A percentile compares a stretch with the other conserved stretches of the same genome.
Conservation (phyloP, 495 filamentous ascomycete genomes). For the Symbiotaphrina buchneri region DNA sequence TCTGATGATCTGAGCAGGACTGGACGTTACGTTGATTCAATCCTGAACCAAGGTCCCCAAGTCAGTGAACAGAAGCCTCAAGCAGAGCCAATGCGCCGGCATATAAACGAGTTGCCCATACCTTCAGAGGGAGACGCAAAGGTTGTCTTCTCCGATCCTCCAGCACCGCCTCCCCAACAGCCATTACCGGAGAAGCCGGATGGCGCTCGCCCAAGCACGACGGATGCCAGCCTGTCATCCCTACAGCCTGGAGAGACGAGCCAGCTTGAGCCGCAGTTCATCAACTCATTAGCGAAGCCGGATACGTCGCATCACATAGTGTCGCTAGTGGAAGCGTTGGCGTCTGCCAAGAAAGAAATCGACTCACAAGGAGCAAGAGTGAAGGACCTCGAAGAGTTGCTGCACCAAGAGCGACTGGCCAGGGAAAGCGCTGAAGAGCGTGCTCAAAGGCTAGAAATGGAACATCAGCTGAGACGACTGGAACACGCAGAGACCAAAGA, state of each 20-base stretch:
- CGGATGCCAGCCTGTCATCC: slow-evolving; percentile 22
- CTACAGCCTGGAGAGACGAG: slow-evolving; percentile 59
- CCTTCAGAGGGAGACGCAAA: slow-evolving; percentile 27
- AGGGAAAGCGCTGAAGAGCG: slow-evolving; percentile 66
- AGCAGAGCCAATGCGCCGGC: slow-evolving; percentile 6
- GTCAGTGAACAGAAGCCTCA: too few relatives aligned
- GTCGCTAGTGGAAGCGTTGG: slow-evolving; percentile 60
- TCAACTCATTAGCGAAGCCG: slow-evolving; percentile 21
- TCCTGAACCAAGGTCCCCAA: slow-evolving; percentile 50
- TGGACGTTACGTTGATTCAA: slow-evolving; percentile 50
- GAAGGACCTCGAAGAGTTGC: slow-evolving; percentile 56
- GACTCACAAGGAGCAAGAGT: slow-evolving; percentile 57
- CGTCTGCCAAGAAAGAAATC: slow-evolving; percentile 57
- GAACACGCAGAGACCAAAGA: too few relatives aligned
- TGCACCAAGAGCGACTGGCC: slow-evolving; percentile 59
- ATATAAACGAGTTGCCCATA: too few relatives aligned
- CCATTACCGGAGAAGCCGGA: slow-evolving; percentile 81
- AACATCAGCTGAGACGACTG: too few relatives aligned
- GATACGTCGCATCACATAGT: slow-evolving; percentile 48
- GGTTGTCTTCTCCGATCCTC: slow-evolving; percentile 66
- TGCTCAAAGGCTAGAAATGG: slow-evolving; percentile 47
- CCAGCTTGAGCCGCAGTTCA: slow-evolving; percentile 31
- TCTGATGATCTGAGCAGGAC: slow-evolving; percentile 65
- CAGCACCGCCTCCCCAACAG: slow-evolving; percentile 77
- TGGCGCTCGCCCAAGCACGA: slow-evolving; percentile 22